A percentile compares a stretch with the other conserved stretches of the same genome.
These are phyloP conservation scores for Phytophthora lateralis DNA, from an alignment of 352 stramenopile species.

Conservation along the genomic window DNA sequence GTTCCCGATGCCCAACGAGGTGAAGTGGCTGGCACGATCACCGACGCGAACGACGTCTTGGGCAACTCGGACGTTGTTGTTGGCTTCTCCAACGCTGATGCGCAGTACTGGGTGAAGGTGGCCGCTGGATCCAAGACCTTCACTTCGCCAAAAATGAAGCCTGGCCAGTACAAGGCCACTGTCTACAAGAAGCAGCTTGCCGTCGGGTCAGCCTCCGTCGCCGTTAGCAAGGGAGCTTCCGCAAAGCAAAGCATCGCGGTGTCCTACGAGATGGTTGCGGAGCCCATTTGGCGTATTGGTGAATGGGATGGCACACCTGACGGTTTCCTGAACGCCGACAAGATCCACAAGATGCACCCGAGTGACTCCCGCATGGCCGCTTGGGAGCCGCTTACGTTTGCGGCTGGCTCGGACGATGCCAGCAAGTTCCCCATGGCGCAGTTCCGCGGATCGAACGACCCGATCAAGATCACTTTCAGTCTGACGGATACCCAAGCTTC, in stretches of 20 bases:
- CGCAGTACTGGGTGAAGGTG: conserved; percentile 52
- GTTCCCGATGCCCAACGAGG: conserved; percentile 40
- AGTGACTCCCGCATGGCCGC: conserved; percentile 45
- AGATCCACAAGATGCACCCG: conserved; percentile 59
- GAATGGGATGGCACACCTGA: conserved; percentile 46
- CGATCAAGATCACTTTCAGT: conserved; percentile 39
- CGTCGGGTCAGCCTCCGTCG: conserved; percentile 33
- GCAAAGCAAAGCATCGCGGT: conserved; percentile 31
- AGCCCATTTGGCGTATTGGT: conserved; percentile 45
- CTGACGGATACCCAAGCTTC: conserved; percentile 34
- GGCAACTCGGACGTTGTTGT: conserved; percentile 37
- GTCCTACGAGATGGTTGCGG: conserved; percentile 23
- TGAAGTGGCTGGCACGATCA: conserved; percentile 40
- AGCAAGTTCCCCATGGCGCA: conserved; percentile 48
- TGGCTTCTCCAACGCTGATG: conserved; percentile 38
- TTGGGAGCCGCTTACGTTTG: conserved; percentile 37
- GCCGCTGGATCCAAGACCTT: conserved; percentile 27
- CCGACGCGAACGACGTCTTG: conserved; percentile 34
- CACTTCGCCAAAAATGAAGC: conserved; percentile 53
- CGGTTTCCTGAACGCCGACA: conserved; percentile 57
- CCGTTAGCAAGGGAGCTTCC: conserved; percentile 16
- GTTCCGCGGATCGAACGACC: conserved; percentile 44
- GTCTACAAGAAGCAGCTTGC: conserved; percentile 60
- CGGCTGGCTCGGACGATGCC: conserved; percentile 19
- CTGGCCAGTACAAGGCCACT: conserved; percentile 46